Percentiles rank a stretch among this genome's conserved stretches.
These are phyloP conservation scores for Fusarium sp. DNA, from an alignment of 2,329 filamentous ascomycete genomes.

Conservation along the genomic window DNA sequence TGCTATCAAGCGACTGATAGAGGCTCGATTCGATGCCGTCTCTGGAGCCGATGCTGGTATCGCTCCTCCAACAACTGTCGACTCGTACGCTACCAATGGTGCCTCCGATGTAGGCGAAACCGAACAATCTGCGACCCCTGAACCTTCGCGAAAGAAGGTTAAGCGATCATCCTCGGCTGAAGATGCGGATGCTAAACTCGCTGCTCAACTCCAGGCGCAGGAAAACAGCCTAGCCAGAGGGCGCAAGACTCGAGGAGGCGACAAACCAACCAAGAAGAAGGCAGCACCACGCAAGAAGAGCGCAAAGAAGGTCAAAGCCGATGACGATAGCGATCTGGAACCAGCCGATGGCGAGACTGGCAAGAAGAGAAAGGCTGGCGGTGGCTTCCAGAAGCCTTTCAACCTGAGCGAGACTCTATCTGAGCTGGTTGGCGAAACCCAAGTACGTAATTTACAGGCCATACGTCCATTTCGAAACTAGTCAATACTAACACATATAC, in stretches of 20 bases:
- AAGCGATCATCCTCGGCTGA: slow-evolving; percentile 69
- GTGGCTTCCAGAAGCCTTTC: slow-evolving; percentile 92
- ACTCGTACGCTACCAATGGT: slow-evolving; percentile 52
- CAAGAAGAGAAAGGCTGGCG: slow-evolving; percentile 83
- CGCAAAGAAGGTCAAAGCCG: slow-evolving; percentile 77
- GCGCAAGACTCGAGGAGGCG: slow-evolving; percentile 81
- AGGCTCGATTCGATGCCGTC: slow-evolving; percentile 79
- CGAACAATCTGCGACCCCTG: slow-evolving; percentile 60
- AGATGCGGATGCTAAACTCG: slow-evolving; percentile 88
- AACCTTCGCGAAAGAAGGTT: slow-evolving; percentile 73
- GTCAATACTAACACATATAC: slow-evolving; percentile 28
- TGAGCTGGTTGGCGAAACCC: slow-evolving; percentile 76
- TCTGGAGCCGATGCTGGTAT: slow-evolving; percentile 65
- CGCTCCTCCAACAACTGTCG: slow-evolving; percentile 54
- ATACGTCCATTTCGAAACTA: background rate
- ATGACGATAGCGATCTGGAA: slow-evolving; percentile 83
- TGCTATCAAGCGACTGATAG: slow-evolving; percentile 78
- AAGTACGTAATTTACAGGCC: slow-evolving; percentile 61
- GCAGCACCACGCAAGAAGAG: slow-evolving; percentile 76
- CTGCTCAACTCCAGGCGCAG: slow-evolving; percentile 90
- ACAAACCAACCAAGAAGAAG: slow-evolving; percentile 72
- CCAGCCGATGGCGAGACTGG: slow-evolving; percentile 66
- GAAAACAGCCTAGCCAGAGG: slow-evolving; percentile 79
- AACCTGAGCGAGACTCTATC: slow-evolving; percentile 77
- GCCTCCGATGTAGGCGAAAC: slow-evolving; percentile 58